phyloP scores from a whole-genome alignment of 768 basidiomycete genomes.

The Pleurotus sapidus region DNA sequence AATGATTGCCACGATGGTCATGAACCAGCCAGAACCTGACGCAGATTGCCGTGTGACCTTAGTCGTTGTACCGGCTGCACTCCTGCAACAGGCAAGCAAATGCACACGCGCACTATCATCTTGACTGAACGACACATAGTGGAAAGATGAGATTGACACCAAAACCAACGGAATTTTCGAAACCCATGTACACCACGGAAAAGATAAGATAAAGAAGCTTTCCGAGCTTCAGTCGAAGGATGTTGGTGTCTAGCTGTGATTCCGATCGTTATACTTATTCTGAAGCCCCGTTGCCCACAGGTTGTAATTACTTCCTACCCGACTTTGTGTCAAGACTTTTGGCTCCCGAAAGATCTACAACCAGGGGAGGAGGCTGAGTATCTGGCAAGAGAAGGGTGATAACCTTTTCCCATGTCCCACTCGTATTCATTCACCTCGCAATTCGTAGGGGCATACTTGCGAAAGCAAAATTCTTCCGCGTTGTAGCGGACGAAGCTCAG shows the following conservation, averaged over 20 bases:
- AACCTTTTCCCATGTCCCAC: not conserved
- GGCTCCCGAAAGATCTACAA: constrained; percentile 45
- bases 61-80: constrained; percentile 73
- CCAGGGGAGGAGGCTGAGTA: constrained; percentile 45
- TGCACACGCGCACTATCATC: not conserved
- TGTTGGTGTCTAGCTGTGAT: constrained; percentile 25
- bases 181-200: constrained; percentile 72
- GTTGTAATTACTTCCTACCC: constrained; percentile 79
- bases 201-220: constrained; percentile 55
- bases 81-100: constrained; percentile 58
- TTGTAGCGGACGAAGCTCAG: constrained; percentile 78
- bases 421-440: not conserved
- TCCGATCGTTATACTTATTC: not conserved
- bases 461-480: constrained; percentile 61
- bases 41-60: constrained; percentile 55
- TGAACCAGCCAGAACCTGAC: constrained; percentile 51
- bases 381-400: constrained; percentile 48
- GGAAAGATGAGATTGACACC: constrained; percentile 70
- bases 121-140: constrained; percentile 31
- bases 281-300: constrained; percentile 26
- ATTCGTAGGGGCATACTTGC: constrained; percentile 54
- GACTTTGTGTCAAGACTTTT: constrained; percentile 61
- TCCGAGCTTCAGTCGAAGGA: constrained; percentile 37
- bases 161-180: constrained; percentile 63
- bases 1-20: constrained; percentile 77